phyloP scores from a whole-genome alignment of 345 rosid species.

The Salix brachista region DNA sequence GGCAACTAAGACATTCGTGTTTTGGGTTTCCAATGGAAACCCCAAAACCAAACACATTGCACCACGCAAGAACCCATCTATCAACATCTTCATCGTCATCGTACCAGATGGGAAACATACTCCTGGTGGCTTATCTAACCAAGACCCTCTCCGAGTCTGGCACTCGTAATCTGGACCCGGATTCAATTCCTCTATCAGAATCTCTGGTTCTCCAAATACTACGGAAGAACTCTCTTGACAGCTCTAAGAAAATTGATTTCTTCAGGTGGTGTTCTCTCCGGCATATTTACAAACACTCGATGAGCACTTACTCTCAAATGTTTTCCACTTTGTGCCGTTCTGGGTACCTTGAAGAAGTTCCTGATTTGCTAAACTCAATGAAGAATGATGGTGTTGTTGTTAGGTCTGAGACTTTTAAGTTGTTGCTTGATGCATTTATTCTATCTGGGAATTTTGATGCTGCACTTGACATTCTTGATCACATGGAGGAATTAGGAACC shows the following conservation, averaged over 20 bases:
- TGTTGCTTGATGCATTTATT: constrained; percentile 53
- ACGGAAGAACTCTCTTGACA: constrained; percentile 47
- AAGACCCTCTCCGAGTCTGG: constrained; percentile 62
- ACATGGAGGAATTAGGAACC: constrained; percentile 62
- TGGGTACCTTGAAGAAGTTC: constrained; percentile 59
- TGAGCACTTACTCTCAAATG: constrained; percentile 60
- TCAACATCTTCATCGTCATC: constrained; percentile 21
- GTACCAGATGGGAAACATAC: constrained; percentile 44
- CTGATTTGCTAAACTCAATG: constrained; percentile 51
- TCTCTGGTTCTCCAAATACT: constrained; percentile 63
- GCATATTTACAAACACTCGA: constrained; percentile 56
- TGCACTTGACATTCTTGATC: constrained; percentile 66
- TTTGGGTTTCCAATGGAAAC: not conserved
- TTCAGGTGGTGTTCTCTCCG: constrained; percentile 60
- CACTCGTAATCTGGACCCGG: constrained; percentile 54
- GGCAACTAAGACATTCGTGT: not conserved
- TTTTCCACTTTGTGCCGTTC: constrained; percentile 53
- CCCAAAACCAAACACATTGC: constrained; percentile 9
- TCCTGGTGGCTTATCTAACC: constrained; percentile 54
- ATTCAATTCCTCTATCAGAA: constrained; percentile 53
- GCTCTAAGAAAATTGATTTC: constrained; percentile 57
- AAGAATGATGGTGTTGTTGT: constrained; percentile 54
- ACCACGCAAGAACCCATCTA: constrained; percentile 21
- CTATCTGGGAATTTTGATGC: constrained; percentile 54
- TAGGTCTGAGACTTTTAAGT: constrained; percentile 54